Evolutionary conservation across 208 protist species (phyloP), one percentile per base, ranked within the genome.

Genomic region (Leishmania arabica): DNA sequence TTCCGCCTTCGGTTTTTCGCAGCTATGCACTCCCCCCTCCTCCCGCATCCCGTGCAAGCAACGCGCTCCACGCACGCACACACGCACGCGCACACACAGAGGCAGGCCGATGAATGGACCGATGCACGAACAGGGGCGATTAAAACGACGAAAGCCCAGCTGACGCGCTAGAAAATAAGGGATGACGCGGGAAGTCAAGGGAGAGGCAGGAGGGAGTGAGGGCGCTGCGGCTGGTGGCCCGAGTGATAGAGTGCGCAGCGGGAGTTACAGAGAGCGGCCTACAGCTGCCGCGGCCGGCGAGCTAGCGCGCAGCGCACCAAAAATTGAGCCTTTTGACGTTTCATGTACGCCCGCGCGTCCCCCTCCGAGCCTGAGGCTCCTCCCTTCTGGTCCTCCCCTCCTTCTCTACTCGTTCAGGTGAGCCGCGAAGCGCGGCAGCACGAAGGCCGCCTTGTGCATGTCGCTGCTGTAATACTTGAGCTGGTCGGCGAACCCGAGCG

Each of bases 391-490:
- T 11, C 60, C 47, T 68, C 49, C 1, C 54, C 31, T 19, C 79
- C 17, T 51, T 62, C 15, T 75, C 74, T 78, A 82, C 68, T 89
- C 75, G 83, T 97, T 97, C 68, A 97, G 83, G 77, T 95, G 84
- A 17, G 84, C 72, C 2, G 89, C 92, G 72, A 97, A 97, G 54
- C 88, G 87, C 11, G 95, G 95, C 34, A 98, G 89, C 77, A 93
- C 91, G 76, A 95, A 98, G 8, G 93, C 84, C 11, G 95, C 93
- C 49, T 81, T 87, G 82, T 98, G 95, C 72, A 97, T 85, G 56
- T 89, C 92, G 47, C 91, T 91, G 84, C 84, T 91, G 88, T 98
- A 98, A 84, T 98, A 98, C 89, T 95, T 95, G 21, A 96, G 84
- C 0, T 94, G 76, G 77, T 93, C 86, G 40, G 89, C 88, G 86